These are phyloP conservation scores for Cytospora chrysosperma DNA, from an alignment of 2,329 filamentous ascomycete genomes.

Conservation along the genomic window DNA sequence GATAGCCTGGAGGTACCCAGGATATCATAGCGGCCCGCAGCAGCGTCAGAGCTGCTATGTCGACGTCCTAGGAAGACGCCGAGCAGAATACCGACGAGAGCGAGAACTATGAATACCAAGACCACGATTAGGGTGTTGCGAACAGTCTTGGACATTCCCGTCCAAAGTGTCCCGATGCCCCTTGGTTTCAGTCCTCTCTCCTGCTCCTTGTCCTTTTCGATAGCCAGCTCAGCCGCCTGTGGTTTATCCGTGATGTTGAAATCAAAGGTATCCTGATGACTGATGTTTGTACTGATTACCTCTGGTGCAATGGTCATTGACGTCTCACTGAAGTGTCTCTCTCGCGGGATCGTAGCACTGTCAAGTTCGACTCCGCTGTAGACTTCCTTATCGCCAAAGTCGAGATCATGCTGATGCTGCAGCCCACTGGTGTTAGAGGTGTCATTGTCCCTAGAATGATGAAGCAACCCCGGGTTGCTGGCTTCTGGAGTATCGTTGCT, in stretches of 20 bases:
- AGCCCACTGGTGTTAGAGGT: not conserved
- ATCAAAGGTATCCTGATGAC: not conserved
- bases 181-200: not conserved
- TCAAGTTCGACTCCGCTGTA: conserved; percentile 6
- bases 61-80: conserved; percentile 5
- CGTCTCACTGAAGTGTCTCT: conserved; percentile 13
- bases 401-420: not conserved
- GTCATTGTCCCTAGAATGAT: not conserved
- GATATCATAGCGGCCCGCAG: not conserved
- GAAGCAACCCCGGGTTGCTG: not conserved
- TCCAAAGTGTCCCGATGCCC: conserved; percentile 2
- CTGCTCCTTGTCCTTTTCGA: not conserved
- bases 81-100: conserved; percentile 5
- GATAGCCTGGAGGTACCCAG: conserved; percentile 13
- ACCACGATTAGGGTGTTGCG: conserved; percentile 2
- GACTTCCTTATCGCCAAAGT: not conserved
- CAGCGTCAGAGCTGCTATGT: not conserved
- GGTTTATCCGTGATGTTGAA: not conserved
- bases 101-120: not conserved
- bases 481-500: not conserved
- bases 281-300: conserved; percentile 5
- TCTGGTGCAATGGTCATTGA: conserved; percentile 1
- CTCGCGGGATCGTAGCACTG: conserved; percentile 3
- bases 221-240: not conserved
- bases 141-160: not conserved